Percentiles rank a stretch among this genome's conserved stretches.
Conservation (phyloP, 2,329 filamentous ascomycete genomes). For the Fusarium miscanthi region DNA sequence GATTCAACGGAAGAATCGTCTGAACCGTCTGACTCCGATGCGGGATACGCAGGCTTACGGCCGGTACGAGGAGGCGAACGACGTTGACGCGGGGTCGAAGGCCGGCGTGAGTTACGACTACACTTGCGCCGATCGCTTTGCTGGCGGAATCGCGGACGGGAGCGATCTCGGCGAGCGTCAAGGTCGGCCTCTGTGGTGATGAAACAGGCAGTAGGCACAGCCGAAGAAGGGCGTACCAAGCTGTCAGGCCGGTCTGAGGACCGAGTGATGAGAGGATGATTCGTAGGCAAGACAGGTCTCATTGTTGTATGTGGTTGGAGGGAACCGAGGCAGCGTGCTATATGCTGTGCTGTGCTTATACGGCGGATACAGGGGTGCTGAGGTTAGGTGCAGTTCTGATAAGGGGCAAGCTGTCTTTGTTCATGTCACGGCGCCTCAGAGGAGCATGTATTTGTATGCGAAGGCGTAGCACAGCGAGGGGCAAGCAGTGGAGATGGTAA, state of each 20-base stretch:
- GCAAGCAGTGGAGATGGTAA: background rate
- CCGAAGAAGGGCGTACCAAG: slow-evolving; percentile 33
- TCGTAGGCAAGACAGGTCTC: slow-evolving; percentile 43
- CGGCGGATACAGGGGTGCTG: slow-evolving; percentile 1
- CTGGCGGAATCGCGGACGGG: slow-evolving; percentile 38
- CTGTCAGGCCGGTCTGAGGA: slow-evolving; percentile 35
- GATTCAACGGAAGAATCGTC: slow-evolving; percentile 28
- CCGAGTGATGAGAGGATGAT: slow-evolving; percentile 36
- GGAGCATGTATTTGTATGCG: background rate
- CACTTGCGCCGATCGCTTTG: slow-evolving; percentile 40
- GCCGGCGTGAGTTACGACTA: slow-evolving; percentile 28
- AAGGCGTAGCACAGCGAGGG: background rate
- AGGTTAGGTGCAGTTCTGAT: slow-evolving; percentile 9
- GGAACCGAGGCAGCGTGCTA: slow-evolving; percentile 4
- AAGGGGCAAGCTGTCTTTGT: slow-evolving; percentile 10
- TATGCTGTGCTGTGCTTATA: slow-evolving; percentile 8
- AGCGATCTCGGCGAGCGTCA: slow-evolving; percentile 40
- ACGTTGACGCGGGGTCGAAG: slow-evolving; percentile 33
- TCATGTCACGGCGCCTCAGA: slow-evolving; percentile 18
- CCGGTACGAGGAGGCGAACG: slow-evolving; percentile 24
- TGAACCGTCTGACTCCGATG: slow-evolving; percentile 24
- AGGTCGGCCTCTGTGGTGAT: slow-evolving; percentile 51
- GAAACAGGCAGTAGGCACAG: slow-evolving; percentile 49
- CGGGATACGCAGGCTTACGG: slow-evolving; percentile 27
- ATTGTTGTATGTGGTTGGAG: slow-evolving; percentile 34